Percentiles rank a stretch among this genome's conserved stretches.
phyloP scores from a whole-genome alignment of 1,284 basidiomycete species.

The Inonotus hispidus region DNA sequence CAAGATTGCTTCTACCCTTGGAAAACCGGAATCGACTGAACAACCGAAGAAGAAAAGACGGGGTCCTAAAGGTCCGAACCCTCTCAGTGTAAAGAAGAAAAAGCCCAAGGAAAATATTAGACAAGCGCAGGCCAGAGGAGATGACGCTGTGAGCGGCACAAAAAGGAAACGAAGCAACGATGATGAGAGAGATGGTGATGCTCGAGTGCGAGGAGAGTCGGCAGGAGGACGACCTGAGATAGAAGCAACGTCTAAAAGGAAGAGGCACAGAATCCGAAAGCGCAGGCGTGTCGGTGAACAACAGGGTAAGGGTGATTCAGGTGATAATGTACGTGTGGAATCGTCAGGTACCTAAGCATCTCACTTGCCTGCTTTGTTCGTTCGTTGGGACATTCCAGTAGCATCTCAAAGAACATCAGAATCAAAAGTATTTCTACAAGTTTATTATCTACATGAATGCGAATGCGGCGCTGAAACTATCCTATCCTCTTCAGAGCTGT shows the following conservation, averaged over 20 bases:
- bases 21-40: conserved; percentile 26
- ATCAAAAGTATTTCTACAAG: background rate
- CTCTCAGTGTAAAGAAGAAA: conserved; percentile 90
- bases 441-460: background rate
- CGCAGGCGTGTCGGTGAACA: background rate
- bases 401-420: background rate
- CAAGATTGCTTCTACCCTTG: conserved; percentile 31
- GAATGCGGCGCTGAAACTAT: background rate
- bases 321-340: background rate
- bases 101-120: conserved; percentile 29
- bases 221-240: background rate
- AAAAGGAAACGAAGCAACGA: conserved; percentile 10
- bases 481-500: conserved; percentile 29
- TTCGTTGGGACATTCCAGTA: no score
- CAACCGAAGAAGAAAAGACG: conserved; percentile 55
- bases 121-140: background rate
- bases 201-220: background rate
- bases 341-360: background rate
- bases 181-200: background rate
- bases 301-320: background rate
- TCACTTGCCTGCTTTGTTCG: background rate
- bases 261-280: background rate
- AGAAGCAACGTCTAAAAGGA: background rate
- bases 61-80: conserved; percentile 85
- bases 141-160: background rate